Percentiles rank a stretch among this genome's conserved stretches.
Conservation (phyloP, 2,329 filamentous ascomycete genomes). For the Fusarium sp. region DNA sequence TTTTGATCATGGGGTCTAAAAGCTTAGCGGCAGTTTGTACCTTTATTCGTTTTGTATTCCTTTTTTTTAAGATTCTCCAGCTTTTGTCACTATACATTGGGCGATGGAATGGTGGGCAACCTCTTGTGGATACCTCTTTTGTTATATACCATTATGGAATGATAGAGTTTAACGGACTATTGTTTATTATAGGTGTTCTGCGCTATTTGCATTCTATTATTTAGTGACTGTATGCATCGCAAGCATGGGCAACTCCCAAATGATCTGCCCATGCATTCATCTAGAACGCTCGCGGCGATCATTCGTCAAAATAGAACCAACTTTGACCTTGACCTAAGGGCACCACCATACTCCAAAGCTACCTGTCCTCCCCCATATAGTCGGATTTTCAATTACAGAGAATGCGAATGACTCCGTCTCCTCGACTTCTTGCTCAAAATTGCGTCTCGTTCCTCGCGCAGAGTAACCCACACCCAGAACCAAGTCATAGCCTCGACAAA, state of each 20-base stretch:
- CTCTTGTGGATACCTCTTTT: constrained; percentile 44
- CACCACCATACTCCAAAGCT: constrained; percentile 2
- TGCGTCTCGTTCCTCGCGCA: constrained; percentile 71
- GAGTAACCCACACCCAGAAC: constrained; percentile 84
- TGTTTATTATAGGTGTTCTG: constrained; percentile 7
- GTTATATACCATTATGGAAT: constrained; percentile 33
- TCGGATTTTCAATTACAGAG: constrained; percentile 10
- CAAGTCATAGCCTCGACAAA: constrained; percentile 86
- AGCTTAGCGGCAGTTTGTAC: constrained; percentile 27
- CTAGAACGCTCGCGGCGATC: neutral
- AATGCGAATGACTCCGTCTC: constrained; percentile 42
- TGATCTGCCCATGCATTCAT: neutral
- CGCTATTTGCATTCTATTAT: too few relatives aligned
- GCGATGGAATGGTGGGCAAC: constrained; percentile 24
- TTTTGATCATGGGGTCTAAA: constrained; percentile 24
- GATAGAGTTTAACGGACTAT: constrained; percentile 34
- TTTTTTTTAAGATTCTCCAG: constrained; percentile 29
- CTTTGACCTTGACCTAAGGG: neutral
- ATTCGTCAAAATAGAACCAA: neutral
- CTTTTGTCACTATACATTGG: constrained; percentile 11
- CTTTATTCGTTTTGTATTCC: constrained; percentile 24
- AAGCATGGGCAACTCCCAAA: neutral
- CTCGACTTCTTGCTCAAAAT: constrained; percentile 55
- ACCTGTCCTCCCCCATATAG: neutral
- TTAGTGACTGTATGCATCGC: neutral